Base-by-base conservation (phyloP, 1,284 basidiomycete species). In the Sporisorium sorghi region DNA sequence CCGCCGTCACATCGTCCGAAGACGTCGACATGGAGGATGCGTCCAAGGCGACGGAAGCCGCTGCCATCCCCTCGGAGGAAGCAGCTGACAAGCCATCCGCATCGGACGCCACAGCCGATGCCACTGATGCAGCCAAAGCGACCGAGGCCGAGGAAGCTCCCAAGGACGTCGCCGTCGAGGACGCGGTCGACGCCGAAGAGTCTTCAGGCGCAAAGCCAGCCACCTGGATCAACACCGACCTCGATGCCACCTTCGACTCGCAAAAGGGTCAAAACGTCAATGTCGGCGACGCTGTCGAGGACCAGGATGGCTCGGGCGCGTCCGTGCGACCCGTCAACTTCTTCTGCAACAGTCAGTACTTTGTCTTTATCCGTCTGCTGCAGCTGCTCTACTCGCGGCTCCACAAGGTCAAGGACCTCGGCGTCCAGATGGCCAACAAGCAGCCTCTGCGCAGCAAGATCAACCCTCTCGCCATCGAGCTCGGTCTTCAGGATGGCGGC, bases 341-440 rank as follows among this genome's bases (percentile, higher is more conserved):
- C 86, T 98, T 97, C 86, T 90, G 90, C 76, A 96, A 97, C 86
- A 94, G 93, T 63, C 91, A 93, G 43, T 93, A 94, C 84, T 99
- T 97, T 86, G 91, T 93, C 19, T 86, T 97, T 65, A 84, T 97
- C 77, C 90, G 96, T 50, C 86, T 97, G 56, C 85, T 72, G 46
- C 81, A 97, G 92, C 87, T 94, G 39, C 86, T 97, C 15, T 97
- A 96, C 85, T 90, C 91, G 11, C 91, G 96, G n/a, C 87, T 99
- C 52, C 85, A 88, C 35, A 86, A 89, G 23, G 93, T 95, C 88
- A 97, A 86, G 86, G 86, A 42, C 86, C 91, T 53, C 88, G 74
- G 90, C 8, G 84, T 86, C n/a, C 87, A 89, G 44, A 82, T 87
- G 43, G 81, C 86, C 39, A 55, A 56, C 24, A 64, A 66, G 39